phyloP scores from a whole-genome alignment of 495 filamentous ascomycete genomes.

The Aspergillus indologenus region DNA sequence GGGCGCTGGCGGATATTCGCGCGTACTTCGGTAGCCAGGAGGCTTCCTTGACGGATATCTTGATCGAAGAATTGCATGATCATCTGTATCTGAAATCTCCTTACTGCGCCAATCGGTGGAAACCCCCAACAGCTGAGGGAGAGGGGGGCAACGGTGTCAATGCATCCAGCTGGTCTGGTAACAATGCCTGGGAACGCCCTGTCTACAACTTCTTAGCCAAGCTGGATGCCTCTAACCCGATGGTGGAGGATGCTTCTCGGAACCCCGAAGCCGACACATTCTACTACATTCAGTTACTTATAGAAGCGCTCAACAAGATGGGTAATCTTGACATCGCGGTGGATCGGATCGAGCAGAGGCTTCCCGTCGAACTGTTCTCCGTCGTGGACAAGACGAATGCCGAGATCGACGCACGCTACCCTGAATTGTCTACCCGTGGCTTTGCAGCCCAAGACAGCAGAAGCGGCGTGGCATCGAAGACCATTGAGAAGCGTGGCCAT shows the following conservation, averaged over 20 bases:
- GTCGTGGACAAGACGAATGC: slow-evolving; percentile 93
- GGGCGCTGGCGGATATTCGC: slow-evolving; percentile 79
- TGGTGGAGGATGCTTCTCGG: slow-evolving; percentile 81
- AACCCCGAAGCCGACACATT: slow-evolving; percentile 96
- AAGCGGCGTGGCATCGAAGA: slow-evolving; percentile 58
- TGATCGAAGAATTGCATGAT: slow-evolving; percentile 95
- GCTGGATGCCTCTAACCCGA: slow-evolving; percentile 67
- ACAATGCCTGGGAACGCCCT: slow-evolving; percentile 52
- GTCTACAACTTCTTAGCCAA: slow-evolving; percentile 76
- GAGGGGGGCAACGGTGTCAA: slow-evolving; percentile 60
- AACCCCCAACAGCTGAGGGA: slow-evolving; percentile 49
- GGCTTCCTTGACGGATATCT: slow-evolving; percentile 82
- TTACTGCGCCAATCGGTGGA: slow-evolving; percentile 95
- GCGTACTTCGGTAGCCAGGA: slow-evolving; percentile 93
- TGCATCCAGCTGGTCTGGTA: slow-evolving; percentile 27
- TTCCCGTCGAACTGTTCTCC: slow-evolving; percentile 90
- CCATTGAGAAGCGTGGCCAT: slow-evolving; percentile 69
- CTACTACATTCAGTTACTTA: slow-evolving; percentile 81
- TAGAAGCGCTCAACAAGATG: slow-evolving; percentile 86
- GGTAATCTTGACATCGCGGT: slow-evolving; percentile 80
- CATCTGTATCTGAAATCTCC: slow-evolving; percentile 96
- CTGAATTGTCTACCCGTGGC: slow-evolving; percentile 56
- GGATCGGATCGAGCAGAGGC: slow-evolving; percentile 83
- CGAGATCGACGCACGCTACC: slow-evolving; percentile 89
- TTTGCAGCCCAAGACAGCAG: slow-evolving; percentile 47